Evolutionary conservation across 2,329 filamentous ascomycete species (phyloP), one percentile per base, ranked within the genome.

Genomic region (Arthrobotrys entomopaga): DNA sequence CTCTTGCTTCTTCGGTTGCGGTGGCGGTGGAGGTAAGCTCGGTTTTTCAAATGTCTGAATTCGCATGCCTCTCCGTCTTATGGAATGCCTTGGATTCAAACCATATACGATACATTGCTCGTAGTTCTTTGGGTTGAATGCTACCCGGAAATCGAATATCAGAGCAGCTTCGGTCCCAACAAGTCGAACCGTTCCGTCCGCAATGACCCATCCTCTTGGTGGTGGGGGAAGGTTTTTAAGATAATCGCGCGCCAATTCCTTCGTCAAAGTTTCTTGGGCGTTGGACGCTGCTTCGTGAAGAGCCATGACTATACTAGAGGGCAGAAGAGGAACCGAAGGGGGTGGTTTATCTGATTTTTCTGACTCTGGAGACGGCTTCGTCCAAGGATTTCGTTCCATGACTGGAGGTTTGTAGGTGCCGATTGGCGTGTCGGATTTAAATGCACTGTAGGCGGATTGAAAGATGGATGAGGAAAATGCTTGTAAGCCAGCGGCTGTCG

Each of bases 111-210:
- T 49, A 13, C 54, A 29, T 29, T 74, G 64, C 7, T 74, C 64
- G 20, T 64, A 54, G 29, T 75, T 75, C 48, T 75, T 75, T 3
- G 71, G 71, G 34, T 75, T 65, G 54, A 75, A 65, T 3, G 71
- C 71, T 6, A 69, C 71, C 29, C 58, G 64, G 38, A 69, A 75
- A 34, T 75, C 71, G 16, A 75, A 40, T 29, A 75, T 66, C 22
- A 75, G 16, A 6, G 53, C 65, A 1, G 63, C n/a, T 43, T 75
- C 65, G 3, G 65, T 65, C 19, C 71, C 71, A 48, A 75, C 64
- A 3, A 75, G 10, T 19, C 65, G 58, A 6, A 75, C 42, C 1
- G 65, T 70, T 24, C 71, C 71, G 34, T 75, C 71, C 11, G 71
- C 71, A 26, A 75, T 22, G 16, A 70, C 46, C 71, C 64, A 69